Conservation (phyloP, 73 alveolate species). For the Blepharisma japonicum region DNA sequence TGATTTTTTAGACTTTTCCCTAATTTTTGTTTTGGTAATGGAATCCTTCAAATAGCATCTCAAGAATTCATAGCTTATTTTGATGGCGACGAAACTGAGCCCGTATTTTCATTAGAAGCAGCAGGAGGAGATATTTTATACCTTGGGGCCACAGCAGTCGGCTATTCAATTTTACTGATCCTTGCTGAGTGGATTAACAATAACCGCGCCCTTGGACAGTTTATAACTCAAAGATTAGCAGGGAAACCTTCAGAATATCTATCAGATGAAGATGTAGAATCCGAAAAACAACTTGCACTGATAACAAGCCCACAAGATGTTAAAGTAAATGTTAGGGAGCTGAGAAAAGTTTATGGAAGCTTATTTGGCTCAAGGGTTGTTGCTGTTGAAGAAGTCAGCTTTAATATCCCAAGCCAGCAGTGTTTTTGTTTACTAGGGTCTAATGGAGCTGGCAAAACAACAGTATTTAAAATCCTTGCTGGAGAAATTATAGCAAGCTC, state of each 20-base stretch:
- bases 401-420: constrained; percentile 58
- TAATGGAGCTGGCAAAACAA: constrained; percentile 83
- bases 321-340: constrained; percentile 36
- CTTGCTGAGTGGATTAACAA: neutral
- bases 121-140: constrained; percentile 11
- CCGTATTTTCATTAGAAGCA: neutral
- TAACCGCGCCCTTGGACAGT: neutral
- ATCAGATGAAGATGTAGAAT: constrained; percentile 48
- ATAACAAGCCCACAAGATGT: constrained; percentile 40
- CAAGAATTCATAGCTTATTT: neutral
- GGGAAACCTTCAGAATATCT: constrained; percentile 41
- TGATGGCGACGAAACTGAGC: neutral
- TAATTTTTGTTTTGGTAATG: constrained; percentile 39
- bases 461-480: constrained; percentile 74
- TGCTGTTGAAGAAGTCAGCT: constrained; percentile 60
- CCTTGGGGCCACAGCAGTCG: neutral
- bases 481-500: constrained; percentile 62
- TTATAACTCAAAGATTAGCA: neutral
- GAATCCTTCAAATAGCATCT: neutral
- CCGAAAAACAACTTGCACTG: constrained; percentile 29
- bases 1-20: constrained; percentile 41
- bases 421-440: constrained; percentile 61
- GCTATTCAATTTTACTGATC: neutral
- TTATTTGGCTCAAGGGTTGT: constrained; percentile 38
- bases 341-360: constrained; percentile 40